Conservation (phyloP, 352 stramenopile genomes). For the Bremia lactucae region DNA sequence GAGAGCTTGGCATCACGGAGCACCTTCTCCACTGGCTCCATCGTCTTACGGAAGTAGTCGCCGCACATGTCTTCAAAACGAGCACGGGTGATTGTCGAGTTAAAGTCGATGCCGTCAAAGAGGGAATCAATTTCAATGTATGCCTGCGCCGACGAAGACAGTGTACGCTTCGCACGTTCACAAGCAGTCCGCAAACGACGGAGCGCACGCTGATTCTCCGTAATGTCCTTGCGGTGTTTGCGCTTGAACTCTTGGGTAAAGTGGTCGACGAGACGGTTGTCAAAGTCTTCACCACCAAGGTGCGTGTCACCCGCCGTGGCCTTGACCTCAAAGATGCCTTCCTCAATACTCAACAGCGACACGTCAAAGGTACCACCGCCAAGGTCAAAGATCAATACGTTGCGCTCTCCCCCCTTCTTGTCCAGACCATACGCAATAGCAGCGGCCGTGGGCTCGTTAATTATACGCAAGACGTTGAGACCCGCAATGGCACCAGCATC, state of each 20-base stretch:
- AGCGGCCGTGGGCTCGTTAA: slow-evolving; percentile 95
- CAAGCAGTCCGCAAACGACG: slow-evolving; percentile 92
- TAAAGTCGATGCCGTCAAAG: slow-evolving; percentile 94
- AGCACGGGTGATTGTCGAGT: slow-evolving; percentile 86
- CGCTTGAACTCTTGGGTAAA: slow-evolving; percentile 92
- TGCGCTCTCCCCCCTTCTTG: slow-evolving; percentile 88
- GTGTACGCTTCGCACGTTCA: slow-evolving; percentile 93
- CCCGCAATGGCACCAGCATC: slow-evolving; percentile 55
- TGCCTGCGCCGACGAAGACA: slow-evolving; percentile 88
- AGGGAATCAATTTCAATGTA: slow-evolving; percentile 93
- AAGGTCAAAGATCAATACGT: slow-evolving; percentile 96
- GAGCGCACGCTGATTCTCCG: slow-evolving; percentile 84
- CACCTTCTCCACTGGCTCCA: slow-evolving; percentile 71
- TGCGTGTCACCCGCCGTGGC: slow-evolving; percentile 92
- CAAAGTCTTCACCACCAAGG: slow-evolving; percentile 91
- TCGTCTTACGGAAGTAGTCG: slow-evolving; percentile 70
- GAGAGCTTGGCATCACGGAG: slow-evolving; percentile 58
- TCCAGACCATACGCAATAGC: slow-evolving; percentile 92
- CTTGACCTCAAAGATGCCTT: slow-evolving; percentile 97
- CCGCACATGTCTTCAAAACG: slow-evolving; percentile 88
- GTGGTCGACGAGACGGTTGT: slow-evolving; percentile 93
- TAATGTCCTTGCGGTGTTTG: slow-evolving; percentile 85
- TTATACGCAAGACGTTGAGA: slow-evolving; percentile 79
- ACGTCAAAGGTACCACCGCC: slow-evolving; percentile 94
- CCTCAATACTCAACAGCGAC: slow-evolving; percentile 90